A percentile compares a stretch with the other conserved stretches of the same genome.
These are phyloP conservation scores for Tuber calosporum DNA, from an alignment of 495 filamentous ascomycete genomes.

Conservation along the genomic window DNA sequence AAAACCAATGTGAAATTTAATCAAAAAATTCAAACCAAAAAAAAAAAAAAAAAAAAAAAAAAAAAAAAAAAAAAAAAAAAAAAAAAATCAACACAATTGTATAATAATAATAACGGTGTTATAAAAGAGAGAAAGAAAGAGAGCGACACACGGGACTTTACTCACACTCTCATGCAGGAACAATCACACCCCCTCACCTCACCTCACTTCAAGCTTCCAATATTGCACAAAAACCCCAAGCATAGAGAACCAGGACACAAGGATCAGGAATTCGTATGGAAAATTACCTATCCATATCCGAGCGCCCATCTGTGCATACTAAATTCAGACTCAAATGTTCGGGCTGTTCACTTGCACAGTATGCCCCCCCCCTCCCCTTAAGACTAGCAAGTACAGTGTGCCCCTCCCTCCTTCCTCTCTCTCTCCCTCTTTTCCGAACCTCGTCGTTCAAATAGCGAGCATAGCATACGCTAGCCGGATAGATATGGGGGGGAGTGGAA, in stretches of 20 bases:
- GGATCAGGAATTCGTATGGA: too few relatives aligned
- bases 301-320: too few relatives aligned
- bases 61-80: background rate
- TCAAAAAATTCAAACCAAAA: too few relatives aligned
- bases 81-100: background rate
- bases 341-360: too few relatives aligned
- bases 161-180: background rate
- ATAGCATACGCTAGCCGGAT: background rate
- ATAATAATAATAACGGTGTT: background rate
- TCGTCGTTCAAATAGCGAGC: background rate
- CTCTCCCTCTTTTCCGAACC: background rate
- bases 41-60: background rate
- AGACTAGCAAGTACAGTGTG: too few relatives aligned
- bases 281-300: too few relatives aligned
- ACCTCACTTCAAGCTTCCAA: background rate
- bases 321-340: too few relatives aligned
- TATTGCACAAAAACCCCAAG: background rate
- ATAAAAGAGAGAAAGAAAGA: background rate
- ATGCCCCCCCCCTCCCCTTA: too few relatives aligned
- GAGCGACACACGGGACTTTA: background rate
- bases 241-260: too few relatives aligned
- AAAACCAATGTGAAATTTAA: slow-evolving; percentile 19
- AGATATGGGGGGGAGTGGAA: too few relatives aligned
- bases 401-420: too few relatives aligned
- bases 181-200: background rate